A percentile compares a stretch with the other conserved stretches of the same genome.
phyloP scores from a whole-genome alignment of 1,284 basidiomycete genomes.

The Ustilago trichophora region DNA sequence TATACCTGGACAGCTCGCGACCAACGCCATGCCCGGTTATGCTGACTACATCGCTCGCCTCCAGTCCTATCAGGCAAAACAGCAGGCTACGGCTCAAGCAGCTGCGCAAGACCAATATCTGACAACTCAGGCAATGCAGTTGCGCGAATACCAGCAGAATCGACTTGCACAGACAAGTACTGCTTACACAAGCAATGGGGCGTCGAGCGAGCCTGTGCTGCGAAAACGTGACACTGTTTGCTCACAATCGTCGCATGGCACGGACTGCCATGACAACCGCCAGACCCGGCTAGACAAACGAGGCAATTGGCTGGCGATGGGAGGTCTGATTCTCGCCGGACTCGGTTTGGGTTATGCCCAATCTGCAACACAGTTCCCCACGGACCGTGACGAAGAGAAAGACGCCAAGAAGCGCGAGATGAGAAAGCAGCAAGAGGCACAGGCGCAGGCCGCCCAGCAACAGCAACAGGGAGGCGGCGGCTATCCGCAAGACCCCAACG shows the following conservation, averaged over 20 bases:
- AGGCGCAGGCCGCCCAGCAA: conserved; percentile 1
- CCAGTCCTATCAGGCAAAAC: conserved; percentile 5
- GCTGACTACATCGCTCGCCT: conserved; percentile 8
- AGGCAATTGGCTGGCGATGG: background rate
- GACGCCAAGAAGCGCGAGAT: conserved; percentile 13
- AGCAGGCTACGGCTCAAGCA: conserved; percentile 5
- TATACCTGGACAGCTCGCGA: conserved; percentile 30
- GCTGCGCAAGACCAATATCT: background rate
- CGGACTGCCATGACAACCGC: too few relatives aligned
- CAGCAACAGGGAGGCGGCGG: too few relatives aligned
- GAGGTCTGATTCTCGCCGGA: background rate
- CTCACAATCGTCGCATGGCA: too few relatives aligned
- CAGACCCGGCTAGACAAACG: conserved; percentile 12
- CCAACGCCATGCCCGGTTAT: conserved; percentile 38
- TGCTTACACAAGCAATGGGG: background rate
- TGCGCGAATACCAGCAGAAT: background rate
- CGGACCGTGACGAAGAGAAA: conserved; percentile 30
- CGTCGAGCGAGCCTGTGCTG: conserved; percentile 14
- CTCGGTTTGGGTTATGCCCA: conserved; percentile 17
- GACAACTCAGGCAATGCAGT: background rate
- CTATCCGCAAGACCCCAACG: too few relatives aligned
- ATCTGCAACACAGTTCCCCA: conserved; percentile 20
- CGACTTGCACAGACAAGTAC: background rate
- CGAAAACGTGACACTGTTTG: conserved; percentile 10
- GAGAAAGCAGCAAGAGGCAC: conserved; percentile 12